These are phyloP conservation scores for Artemisia annua DNA, from an alignment of 129 eudicot genomes.

Conservation along the genomic window DNA sequence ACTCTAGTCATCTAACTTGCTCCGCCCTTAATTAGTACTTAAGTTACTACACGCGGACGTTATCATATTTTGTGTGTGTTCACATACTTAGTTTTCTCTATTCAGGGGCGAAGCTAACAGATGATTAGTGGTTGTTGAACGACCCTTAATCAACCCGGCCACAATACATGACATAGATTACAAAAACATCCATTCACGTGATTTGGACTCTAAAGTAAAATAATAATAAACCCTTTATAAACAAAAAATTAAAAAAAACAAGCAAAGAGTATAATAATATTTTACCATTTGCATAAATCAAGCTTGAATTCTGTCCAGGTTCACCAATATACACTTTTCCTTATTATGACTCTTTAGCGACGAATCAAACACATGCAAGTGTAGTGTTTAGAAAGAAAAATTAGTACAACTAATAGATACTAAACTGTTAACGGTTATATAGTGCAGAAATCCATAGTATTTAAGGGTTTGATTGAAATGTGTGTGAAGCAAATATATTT, in stretches of 20 bases:
- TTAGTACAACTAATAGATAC: not conserved
- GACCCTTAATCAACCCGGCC: too few species aligned
- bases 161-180: too few species aligned
- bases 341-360: not conserved
- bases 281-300: not conserved
- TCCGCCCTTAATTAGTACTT: too few species aligned
- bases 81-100: too few species aligned
- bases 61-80: too few species aligned
- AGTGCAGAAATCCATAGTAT: not conserved
- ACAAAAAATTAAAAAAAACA: slow-evolving; percentile 4
- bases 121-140: too few species aligned
- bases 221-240: not conserved
- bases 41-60: too few species aligned
- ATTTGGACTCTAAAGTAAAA: not conserved
- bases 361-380: not conserved
- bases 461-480: not conserved
- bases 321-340: slow-evolving; percentile 12
- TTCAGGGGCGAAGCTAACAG: too few species aligned
- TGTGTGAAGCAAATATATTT: slow-evolving; percentile 29
- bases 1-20: too few species aligned
- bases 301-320: slow-evolving; percentile 33
- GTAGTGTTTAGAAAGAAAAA: not conserved
- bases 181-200: too few species aligned
- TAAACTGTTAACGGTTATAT: not conserved
- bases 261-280: slow-evolving; percentile 1